Conservation (phyloP, 768 basidiomycete species). For the Coprinopsis sp. region DNA sequence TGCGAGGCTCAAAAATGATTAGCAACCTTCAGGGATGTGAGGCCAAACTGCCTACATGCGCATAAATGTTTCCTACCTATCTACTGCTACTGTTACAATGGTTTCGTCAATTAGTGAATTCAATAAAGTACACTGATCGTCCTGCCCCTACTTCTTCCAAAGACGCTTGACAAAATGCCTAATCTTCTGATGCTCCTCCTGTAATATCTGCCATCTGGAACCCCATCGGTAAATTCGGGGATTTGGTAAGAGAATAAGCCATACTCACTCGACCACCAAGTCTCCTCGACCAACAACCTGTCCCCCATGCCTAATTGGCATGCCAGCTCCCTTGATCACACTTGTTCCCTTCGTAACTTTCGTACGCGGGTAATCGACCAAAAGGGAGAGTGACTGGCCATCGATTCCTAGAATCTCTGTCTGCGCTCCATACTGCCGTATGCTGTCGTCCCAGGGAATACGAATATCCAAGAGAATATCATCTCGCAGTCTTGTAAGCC, state of each 20-base stretch:
- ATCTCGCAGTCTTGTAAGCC: conserved; percentile 52
- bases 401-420: conserved; percentile 54
- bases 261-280: conserved; percentile 55
- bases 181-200: conserved; percentile 23
- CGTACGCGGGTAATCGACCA: conserved; percentile 51
- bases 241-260: not conserved
- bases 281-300: conserved; percentile 54
- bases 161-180: conserved; percentile 28
- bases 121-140: not conserved
- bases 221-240: not conserved
- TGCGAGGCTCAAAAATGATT: no score
- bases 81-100: not conserved
- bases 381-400: conserved; percentile 46
- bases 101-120: not conserved
- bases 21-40: no score
- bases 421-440: conserved; percentile 43
- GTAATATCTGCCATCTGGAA: conserved; percentile 37
- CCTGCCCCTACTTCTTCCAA: conserved; percentile 5
- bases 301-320: conserved; percentile 57
- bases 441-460: conserved; percentile 50
- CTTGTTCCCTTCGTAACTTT: conserved; percentile 45
- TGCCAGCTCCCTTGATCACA: conserved; percentile 57
- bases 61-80: no score
- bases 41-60: no score
- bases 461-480: conserved; percentile 53